phyloP scores from a whole-genome alignment of 495 filamentous ascomycete genomes.

The Penicillium soppii region DNA sequence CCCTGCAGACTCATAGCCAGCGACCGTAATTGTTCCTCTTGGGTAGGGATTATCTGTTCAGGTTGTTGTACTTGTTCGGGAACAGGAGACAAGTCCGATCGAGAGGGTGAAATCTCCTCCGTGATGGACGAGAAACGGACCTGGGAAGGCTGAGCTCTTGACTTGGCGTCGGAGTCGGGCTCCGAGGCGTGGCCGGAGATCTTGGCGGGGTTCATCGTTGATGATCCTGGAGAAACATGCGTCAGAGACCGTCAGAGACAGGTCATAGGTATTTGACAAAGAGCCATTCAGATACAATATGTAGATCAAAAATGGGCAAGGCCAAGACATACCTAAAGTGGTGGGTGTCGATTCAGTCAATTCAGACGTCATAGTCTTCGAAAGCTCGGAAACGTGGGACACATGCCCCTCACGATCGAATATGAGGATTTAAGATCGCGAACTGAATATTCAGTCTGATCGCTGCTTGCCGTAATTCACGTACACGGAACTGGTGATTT shows the following conservation, averaged over 20 bases:
- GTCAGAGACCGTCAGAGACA: too few relatives aligned
- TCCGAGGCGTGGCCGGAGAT: constrained; percentile 26
- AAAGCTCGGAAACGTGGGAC: constrained; percentile 31
- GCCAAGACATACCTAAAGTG: constrained; percentile 32
- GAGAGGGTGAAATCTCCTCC: constrained; percentile 66
- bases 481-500: too few relatives aligned
- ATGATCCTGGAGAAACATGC: constrained; percentile 18
- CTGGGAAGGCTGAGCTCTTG: constrained; percentile 38
- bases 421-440: neutral
- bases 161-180: constrained; percentile 34
- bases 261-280: constrained; percentile 1
- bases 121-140: constrained; percentile 82
- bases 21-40: constrained; percentile 65
- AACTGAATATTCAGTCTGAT: neutral
- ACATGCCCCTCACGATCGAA: constrained; percentile 34
- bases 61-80: constrained; percentile 18
- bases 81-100: constrained; percentile 32
- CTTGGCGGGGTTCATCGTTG: constrained; percentile 24
- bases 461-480: too few relatives aligned
- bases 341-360: constrained; percentile 29
- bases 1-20: constrained; percentile 70
- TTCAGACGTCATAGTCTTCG: constrained; percentile 48
- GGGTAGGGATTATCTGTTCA: constrained; percentile 31
- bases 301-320: too few relatives aligned
- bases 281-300: too few relatives aligned